Evolutionary conservation across 441 rosid genomes (phyloP).

Genomic region (Adansonia rubrostipa): DNA sequence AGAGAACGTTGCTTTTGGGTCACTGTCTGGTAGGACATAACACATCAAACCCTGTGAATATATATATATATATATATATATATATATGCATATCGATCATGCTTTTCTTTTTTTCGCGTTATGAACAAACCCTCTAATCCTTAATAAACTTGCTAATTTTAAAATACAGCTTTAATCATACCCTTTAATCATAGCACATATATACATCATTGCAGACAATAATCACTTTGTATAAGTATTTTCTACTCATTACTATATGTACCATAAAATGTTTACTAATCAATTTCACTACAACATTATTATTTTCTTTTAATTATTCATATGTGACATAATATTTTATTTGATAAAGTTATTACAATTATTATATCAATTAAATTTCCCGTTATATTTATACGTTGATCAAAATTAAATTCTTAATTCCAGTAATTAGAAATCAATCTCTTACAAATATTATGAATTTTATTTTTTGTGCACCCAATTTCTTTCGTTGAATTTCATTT

Average conservation of each 20-base stretch:
- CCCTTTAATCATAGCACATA: not conserved
- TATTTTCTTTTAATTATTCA: too few species aligned
- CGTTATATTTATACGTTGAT: too few species aligned
- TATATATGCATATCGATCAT: not conserved
- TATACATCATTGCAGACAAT: not conserved
- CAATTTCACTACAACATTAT: not conserved
- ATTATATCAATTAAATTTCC: too few species aligned
- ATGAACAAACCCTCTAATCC: not conserved
- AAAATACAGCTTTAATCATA: not conserved
- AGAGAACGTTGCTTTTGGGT: conserved; percentile 3
- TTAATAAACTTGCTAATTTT: not conserved
- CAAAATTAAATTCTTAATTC: too few species aligned
- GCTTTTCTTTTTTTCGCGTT: not conserved
- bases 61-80: not conserved
- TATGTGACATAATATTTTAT: too few species aligned
- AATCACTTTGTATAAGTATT: not conserved
- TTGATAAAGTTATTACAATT: too few species aligned
- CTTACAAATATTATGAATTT: too few species aligned
- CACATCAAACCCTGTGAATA: conserved; percentile 12
- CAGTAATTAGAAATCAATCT: too few species aligned
- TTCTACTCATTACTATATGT: not conserved
- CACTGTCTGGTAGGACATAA: not conserved
- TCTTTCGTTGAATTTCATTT: too few species aligned
- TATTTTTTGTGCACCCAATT: too few species aligned
- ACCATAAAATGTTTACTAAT: not conserved